phyloP scores from a whole-genome alignment of 257 asterid genomes.

The Solanum virginianum region DNA sequence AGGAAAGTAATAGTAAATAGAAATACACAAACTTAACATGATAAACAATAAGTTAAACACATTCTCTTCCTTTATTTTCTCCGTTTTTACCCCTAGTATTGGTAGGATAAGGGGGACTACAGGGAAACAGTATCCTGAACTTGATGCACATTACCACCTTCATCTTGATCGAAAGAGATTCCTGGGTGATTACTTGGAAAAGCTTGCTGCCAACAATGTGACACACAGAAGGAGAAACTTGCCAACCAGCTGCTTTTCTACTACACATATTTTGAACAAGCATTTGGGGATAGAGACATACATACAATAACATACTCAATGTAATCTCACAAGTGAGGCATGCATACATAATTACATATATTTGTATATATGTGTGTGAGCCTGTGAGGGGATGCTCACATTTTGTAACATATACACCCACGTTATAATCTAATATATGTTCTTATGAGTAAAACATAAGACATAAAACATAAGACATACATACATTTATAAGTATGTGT shows the following conservation, averaged over 20 bases:
- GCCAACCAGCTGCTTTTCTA: not conserved
- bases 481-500: not conserved
- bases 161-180: not conserved
- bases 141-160: not conserved
- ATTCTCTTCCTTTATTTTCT: not conserved
- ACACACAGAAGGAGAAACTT: not conserved
- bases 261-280: not conserved
- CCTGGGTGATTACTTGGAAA: not conserved
- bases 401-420: too few species aligned
- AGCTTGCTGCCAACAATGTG: not conserved
- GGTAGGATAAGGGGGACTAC: not conserved
- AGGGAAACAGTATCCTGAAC: not conserved
- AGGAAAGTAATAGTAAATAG: not conserved
- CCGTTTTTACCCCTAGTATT: not conserved
- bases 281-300: not conserved
- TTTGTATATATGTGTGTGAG: too few species aligned
- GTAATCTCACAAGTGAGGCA: too few species aligned
- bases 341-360: too few species aligned
- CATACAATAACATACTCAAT: not conserved
- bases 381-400: too few species aligned
- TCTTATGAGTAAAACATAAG: too few species aligned
- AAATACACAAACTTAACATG: not conserved
- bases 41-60: not conserved
- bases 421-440: too few species aligned
- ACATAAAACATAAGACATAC: not conserved